These are phyloP conservation scores for Penicillium thymicola DNA, from an alignment of 2,329 filamentous ascomycete genomes.

Conservation along the genomic window DNA sequence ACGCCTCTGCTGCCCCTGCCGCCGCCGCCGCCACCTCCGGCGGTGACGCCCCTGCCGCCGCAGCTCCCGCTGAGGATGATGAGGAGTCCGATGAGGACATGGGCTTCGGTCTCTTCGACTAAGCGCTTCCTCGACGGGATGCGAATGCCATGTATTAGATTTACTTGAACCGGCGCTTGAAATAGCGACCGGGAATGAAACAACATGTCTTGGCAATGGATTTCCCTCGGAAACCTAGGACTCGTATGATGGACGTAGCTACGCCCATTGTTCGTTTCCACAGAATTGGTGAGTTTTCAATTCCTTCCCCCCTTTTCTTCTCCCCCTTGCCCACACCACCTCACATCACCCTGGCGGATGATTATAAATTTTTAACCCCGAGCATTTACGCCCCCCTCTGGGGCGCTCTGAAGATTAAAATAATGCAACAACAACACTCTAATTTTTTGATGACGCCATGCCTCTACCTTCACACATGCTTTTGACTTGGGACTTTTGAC, in stretches of 20 bases:
- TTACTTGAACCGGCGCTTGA: constrained; percentile 28
- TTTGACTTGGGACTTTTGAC: constrained; percentile 7
- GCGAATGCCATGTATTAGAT: constrained; percentile 40
- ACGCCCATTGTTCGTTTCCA: constrained; percentile 31
- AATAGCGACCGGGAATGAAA: constrained; percentile 34
- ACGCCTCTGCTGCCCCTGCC: constrained; percentile 76
- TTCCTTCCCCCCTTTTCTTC: constrained; percentile 8
- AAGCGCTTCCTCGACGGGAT: constrained; percentile 38
- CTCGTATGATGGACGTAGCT: constrained; percentile 35
- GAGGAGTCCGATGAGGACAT: constrained; percentile 62
- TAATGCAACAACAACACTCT: constrained; percentile 64
- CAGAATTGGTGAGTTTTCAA: constrained; percentile 25
- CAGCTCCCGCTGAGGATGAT: constrained; percentile 61
- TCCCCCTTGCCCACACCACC: background rate
- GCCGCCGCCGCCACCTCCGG: constrained; percentile 53
- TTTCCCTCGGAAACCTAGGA: constrained; percentile 16
- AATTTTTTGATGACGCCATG: constrained; percentile 65
- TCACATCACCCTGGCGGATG: constrained; percentile 43
- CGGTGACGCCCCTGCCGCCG: constrained; percentile 51
- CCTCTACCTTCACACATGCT: constrained; percentile 6
- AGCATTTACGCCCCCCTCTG: constrained; percentile 41
- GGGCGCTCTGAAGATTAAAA: constrained; percentile 54
- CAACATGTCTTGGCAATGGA: constrained; percentile 28
- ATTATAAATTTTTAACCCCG: constrained; percentile 68
- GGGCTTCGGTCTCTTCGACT: constrained; percentile 78